Conservation (phyloP, 371 early-diverging fungal species). For the Haplosporangium sp. region DNA sequence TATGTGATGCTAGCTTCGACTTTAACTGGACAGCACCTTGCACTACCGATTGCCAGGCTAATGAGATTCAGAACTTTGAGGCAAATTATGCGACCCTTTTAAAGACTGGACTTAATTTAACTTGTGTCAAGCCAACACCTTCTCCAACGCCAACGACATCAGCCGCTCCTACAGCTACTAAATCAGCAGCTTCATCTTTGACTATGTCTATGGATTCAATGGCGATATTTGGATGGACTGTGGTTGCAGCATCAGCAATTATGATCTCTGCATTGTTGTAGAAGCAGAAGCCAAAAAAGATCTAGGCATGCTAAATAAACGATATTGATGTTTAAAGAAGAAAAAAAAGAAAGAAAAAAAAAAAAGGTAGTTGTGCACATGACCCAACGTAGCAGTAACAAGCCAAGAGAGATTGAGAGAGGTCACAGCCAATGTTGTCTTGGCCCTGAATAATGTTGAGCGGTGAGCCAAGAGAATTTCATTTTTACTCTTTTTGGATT, state of each 20-base stretch:
- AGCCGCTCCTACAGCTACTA: constrained; percentile 12
- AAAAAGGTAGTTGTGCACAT: too few relatives aligned
- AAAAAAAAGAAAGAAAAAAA: too few relatives aligned
- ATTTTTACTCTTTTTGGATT: background rate
- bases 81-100: constrained; percentile 16
- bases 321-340: too few relatives aligned
- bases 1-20: constrained; percentile 43
- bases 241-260: background rate
- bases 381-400: too few relatives aligned
- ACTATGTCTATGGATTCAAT: background rate
- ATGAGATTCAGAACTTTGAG: constrained; percentile 30
- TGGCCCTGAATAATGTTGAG: background rate
- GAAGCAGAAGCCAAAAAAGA: background rate
- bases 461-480: constrained; percentile 8
- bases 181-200: background rate
- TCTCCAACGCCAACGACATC: constrained; percentile 22
- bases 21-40: constrained; percentile 42
- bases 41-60: constrained; percentile 29
- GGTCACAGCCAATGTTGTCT: background rate
- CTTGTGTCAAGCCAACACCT: constrained; percentile 43
- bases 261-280: constrained; percentile 3
- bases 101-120: constrained; percentile 29
- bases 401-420: background rate
- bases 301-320: too few relatives aligned
- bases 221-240: constrained; percentile 20